Base-by-base conservation (phyloP, 148 eudicot species). In the Persicaria tinctoria region DNA sequence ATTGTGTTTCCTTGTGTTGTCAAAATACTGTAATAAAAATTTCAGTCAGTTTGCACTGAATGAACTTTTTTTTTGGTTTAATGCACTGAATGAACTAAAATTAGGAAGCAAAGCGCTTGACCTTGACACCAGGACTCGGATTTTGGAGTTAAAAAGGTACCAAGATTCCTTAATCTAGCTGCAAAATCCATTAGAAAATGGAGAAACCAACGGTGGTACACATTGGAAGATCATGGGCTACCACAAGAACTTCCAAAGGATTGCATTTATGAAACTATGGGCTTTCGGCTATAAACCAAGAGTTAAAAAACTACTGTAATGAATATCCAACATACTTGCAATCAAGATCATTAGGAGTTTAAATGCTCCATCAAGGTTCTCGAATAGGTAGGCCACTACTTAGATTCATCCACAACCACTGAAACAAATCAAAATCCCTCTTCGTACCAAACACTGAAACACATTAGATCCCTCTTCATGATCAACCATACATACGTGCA, bases 1-100 rank as follows among this genome's bases (percentile, higher is more conserved):
- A 94, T 94, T 78, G 47, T 53, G 47, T 3, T 16, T 9, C 45
- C 17, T 66, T 66, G 8, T 13, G 70, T 12, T 12, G 11, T 47
- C 38, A 41, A 7, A 41, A 41, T 2, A 13, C 47, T 66, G 48
- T 38, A 1, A 18, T 66, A 41, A 0, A 41, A 66, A 66, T 23
- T 16, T 60, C 62, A 56, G 8, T 5, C 8, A 17, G 8, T 8
- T 50, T 8, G 11, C 53, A 50, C 53, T 56, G 10, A 60, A 60
- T 62, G 23, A 18, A 44, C 45, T 62, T 23, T 23, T 23, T 23
- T 23, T 23, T 23, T 23, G 23, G 23, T 23, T 23, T 23, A 23
- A 23, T 8, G 11, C 53, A 50, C 53, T 56, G 10, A 60, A 60
- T 62, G 23, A 18, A 45, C 45, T 62, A 6, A 62, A 62, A 62